phyloP scores from a whole-genome alignment of 2,329 filamentous ascomycete species.

The Neocucurbitaria cava region DNA sequence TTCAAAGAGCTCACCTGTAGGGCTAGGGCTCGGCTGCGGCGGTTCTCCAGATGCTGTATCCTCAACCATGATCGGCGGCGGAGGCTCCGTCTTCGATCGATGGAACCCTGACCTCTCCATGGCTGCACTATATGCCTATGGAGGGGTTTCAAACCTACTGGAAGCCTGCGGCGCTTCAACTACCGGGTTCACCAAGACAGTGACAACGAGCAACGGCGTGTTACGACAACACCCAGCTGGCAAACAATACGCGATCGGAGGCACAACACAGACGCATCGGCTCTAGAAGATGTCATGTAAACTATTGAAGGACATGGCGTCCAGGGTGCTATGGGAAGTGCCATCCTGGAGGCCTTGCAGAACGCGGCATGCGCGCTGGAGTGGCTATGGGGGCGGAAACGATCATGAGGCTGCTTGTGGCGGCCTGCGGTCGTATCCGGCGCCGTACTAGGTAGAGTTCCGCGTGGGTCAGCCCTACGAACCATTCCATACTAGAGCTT shows the following conservation, averaged over 20 bases:
- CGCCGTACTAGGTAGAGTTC: background rate
- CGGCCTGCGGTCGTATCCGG: background rate
- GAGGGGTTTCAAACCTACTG: slow-evolving; percentile 5
- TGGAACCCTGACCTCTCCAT: slow-evolving; percentile 11
- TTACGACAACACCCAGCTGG: background rate
- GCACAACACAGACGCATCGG: background rate
- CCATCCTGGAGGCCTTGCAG: slow-evolving; percentile 11
- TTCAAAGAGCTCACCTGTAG: slow-evolving; percentile 22
- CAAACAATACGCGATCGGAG: background rate
- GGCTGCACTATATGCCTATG: background rate
- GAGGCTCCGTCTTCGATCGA: slow-evolving; percentile 31
- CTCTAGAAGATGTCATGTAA: background rate
- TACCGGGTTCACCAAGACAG: background rate
- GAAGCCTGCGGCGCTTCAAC: background rate
- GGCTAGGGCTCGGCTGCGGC: slow-evolving; percentile 29
- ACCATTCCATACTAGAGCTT: background rate
- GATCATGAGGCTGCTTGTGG: slow-evolving; percentile 10
- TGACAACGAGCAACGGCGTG: background rate
- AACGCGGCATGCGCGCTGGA: background rate
- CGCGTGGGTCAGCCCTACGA: background rate
- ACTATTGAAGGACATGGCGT: background rate
- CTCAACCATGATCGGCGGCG: slow-evolving; percentile 45
- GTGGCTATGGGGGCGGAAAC: slow-evolving; percentile 7
- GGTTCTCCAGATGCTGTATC: slow-evolving; percentile 37
- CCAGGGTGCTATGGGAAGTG: background rate